Base-by-base conservation (phyloP, 2,329 filamentous ascomycete genomes). In the Aspergillus sp. region DNA sequence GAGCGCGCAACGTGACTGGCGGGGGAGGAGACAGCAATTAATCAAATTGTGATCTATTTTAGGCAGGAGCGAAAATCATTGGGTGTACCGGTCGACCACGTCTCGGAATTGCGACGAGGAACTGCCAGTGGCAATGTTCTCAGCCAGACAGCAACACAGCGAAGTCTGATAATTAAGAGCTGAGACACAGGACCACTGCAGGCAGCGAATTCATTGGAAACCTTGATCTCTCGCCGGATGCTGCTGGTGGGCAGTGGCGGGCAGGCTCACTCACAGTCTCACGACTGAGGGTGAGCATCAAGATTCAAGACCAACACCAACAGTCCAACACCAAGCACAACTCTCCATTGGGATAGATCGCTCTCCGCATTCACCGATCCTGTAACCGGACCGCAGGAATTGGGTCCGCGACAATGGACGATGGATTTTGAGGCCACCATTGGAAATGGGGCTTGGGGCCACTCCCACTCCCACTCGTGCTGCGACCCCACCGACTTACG, bases 401-500 rank as follows among this genome's bases (percentile, higher is more conserved):
- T 54, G 55, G 44, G 46, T 52, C 55, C 50, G 52, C 53, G 53
- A 58, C 46, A 55, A 60, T 60, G 58, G 57, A 47, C 6, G 35
- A 37, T 27, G 19, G 41, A 23, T 21, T 54, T 55, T 51, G 43
- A 52, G 49, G 49, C 54, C 57, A 58, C 57, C 49, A 59, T 63
- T 58, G 40, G 40, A 14, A 45, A 46, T 46, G 44, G 44, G 44
- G 8, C 44, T 31, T 46, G 44, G 25, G 27, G 44, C 44, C 27
- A 31, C 27, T 31, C 9, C 43, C 59, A 58, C 57, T 50, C 56
- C 61, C 61, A 63, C 64, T 68, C 64, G 63, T 68, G 63, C 62
- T 62, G 59, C 27, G 31, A 31, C 8, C 59, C 62, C 54, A 64
- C 63, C 56, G 50, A 56, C 57, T 62, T 62, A 60, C 62, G 56